Evolutionary conservation across 164 flowering plant genomes (phyloP), one percentile per base, ranked within the genome.

Genomic region (Cinnamomum chago): DNA sequence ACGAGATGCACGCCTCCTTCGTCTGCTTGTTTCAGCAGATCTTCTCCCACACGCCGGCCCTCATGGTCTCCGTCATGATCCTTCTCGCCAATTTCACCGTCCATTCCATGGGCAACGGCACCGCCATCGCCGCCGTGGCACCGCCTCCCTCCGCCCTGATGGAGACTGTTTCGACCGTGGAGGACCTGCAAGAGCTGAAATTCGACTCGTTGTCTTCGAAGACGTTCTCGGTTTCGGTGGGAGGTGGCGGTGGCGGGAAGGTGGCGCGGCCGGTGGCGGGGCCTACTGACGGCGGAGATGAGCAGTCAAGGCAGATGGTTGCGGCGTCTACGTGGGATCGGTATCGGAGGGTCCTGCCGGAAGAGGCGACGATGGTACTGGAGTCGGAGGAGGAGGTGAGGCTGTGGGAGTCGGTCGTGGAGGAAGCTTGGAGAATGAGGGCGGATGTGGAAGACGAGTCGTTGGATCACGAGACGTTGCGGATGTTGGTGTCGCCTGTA

Each of bases 11-110:
- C 62, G 94, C 91, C 0, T 90, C 99, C 0, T 95, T 95, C 52
- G 98, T 93, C 7, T 95, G 99, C 98, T 74, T 95, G 17, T 95
- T 95, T 65, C 91, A 92, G 70, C 94, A 91, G 72, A 91, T 93
- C 18, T 95, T 93, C 77, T 92, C 98, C 0, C 91, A 83, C 20
- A 95, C 98, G 0, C 98, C 98, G 0, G 87, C 98, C 9, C 84
- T 93, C 35, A 95, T 95, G 98, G 89, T 93, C 28, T 93, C 81
- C 47, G 90, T 95, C 17, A 95, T 95, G 99, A 92, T 95, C 58
- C 86, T 95, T 30, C 80, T 95, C 0, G 98, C 99, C 0, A 95
- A 95, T 52, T 95, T 88, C 82, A 89, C 98, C 4, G 98, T 93
- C 3, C 73, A 90, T 70, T 95, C 99, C 0, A 86, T 95, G 87